phyloP scores from a whole-genome alignment of 495 filamentous ascomycete species.

The Cudoniella acicularis region DNA sequence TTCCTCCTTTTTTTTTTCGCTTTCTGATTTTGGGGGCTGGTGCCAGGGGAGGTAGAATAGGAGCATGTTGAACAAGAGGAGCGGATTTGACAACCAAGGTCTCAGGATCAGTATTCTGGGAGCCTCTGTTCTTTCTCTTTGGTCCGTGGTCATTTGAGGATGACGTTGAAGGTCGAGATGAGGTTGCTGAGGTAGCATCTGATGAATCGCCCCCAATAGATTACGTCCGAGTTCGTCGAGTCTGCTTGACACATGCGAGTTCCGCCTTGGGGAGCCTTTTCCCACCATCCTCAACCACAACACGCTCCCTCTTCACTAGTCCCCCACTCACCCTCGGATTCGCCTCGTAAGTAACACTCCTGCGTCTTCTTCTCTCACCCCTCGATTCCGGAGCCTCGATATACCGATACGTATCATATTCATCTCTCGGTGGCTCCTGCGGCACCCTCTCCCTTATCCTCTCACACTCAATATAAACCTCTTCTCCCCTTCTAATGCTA shows the following conservation, averaged over 20 bases:
- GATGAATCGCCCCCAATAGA: not conserved
- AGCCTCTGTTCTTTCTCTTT: not conserved
- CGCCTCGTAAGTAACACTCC: conserved; percentile 14
- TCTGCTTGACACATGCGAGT: not conserved
- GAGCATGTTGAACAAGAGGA: not conserved
- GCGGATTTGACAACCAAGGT: not conserved
- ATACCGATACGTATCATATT: conserved; percentile 44
- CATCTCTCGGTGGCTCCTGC: conserved; percentile 22
- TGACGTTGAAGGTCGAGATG: not conserved
- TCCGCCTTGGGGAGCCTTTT: no score
- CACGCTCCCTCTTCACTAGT: conserved; percentile 16
- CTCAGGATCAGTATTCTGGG: not conserved
- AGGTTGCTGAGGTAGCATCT: not conserved
- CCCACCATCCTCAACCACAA: conserved; percentile 19
- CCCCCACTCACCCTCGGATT: conserved; percentile 7
- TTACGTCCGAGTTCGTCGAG: not conserved
- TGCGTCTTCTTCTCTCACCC: conserved; percentile 7
- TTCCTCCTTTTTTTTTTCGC: not conserved
- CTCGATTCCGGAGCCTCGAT: conserved; percentile 36
- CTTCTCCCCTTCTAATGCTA: conserved; percentile 34
- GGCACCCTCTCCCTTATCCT: conserved; percentile 30
- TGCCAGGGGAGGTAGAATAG: not conserved
- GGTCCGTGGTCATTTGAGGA: not conserved
- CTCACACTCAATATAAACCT: conserved; percentile 48
- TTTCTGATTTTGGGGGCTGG: not conserved